phyloP scores from a whole-genome alignment of 1,284 basidiomycete species.

The Heimioporus retisporus region DNA sequence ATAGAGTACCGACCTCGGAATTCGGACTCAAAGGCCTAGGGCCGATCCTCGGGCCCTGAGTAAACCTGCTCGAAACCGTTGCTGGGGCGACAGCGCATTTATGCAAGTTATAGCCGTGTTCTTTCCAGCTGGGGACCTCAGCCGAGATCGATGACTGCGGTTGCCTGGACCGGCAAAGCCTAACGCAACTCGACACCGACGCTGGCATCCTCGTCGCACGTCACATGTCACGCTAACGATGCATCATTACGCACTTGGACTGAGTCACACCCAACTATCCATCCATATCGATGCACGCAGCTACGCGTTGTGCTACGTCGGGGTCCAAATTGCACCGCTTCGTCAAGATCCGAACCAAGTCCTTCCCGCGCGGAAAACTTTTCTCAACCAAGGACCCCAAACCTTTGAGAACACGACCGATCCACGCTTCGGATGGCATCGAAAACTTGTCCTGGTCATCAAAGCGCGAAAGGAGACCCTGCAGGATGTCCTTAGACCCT shows the following conservation, averaged over 20 bases:
- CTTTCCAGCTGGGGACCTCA: no score
- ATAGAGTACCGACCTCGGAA: no score
- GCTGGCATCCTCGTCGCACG: no score
- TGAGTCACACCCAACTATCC: no score
- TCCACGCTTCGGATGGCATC: slow-evolving; percentile 42
- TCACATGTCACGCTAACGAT: neutral
- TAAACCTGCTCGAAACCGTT: no score
- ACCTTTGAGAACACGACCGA: slow-evolving; percentile 36
- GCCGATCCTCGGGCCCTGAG: no score
- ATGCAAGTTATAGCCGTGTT: no score
- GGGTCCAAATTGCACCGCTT: slow-evolving; percentile 36
- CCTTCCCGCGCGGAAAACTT: slow-evolving; percentile 37
- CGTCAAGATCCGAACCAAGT: slow-evolving; percentile 34
- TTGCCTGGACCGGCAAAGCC: no score
- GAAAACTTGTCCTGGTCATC: slow-evolving; percentile 38
- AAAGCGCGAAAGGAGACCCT: slow-evolving; percentile 24
- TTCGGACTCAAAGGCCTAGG: no score
- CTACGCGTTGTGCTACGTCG: slow-evolving; percentile 37
- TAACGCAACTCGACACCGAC: no score
- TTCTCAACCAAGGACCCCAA: slow-evolving; percentile 31
- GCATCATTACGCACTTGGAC: neutral
- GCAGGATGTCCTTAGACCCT: slow-evolving; percentile 29
- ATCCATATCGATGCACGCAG: slow-evolving; percentile 35
- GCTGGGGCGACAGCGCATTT: no score
- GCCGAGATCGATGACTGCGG: no score